phyloP scores from a whole-genome alignment of 129 eudicot genomes.

The Artemisia tridentata region DNA sequence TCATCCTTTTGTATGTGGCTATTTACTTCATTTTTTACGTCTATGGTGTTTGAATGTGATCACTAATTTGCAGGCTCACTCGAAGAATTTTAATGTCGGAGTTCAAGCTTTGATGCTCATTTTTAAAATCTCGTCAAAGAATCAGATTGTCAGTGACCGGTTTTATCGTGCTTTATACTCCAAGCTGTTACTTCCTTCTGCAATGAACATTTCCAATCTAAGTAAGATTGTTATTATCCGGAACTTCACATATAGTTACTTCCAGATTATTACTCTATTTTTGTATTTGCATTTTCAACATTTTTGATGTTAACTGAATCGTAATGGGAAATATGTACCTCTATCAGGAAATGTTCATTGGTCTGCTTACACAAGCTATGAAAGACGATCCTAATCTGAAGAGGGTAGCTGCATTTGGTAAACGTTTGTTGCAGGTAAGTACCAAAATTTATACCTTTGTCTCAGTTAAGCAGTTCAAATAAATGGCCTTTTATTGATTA shows the following conservation, averaged over 20 bases:
- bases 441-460: background rate
- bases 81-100: slow-evolving; percentile 90
- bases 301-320: background rate
- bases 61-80: slow-evolving; percentile 68
- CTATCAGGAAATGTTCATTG: slow-evolving; percentile 68
- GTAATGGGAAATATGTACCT: slow-evolving; percentile 13
- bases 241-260: background rate
- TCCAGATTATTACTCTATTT: background rate
- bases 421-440: slow-evolving; percentile 90
- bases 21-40: background rate
- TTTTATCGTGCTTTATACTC: slow-evolving; percentile 97
- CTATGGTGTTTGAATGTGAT: slow-evolving; percentile 3
- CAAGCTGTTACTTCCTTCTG: slow-evolving; percentile 88
- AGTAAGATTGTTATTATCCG: slow-evolving; percentile 15
- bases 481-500: background rate
- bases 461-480: background rate
- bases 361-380: slow-evolving; percentile 80
- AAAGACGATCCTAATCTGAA: slow-evolving; percentile 81
- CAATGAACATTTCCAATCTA: slow-evolving; percentile 89
- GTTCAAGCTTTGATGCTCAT: slow-evolving; percentile 95
- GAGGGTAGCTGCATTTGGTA: slow-evolving; percentile 90
- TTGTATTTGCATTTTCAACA: background rate
- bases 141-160: slow-evolving; percentile 88
- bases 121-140: slow-evolving; percentile 87
- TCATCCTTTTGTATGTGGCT: background rate